Evolutionary conservation across 306 rosid species (phyloP), one percentile per base, ranked within the genome.

Genomic region (Prinsepia uniflora): DNA sequence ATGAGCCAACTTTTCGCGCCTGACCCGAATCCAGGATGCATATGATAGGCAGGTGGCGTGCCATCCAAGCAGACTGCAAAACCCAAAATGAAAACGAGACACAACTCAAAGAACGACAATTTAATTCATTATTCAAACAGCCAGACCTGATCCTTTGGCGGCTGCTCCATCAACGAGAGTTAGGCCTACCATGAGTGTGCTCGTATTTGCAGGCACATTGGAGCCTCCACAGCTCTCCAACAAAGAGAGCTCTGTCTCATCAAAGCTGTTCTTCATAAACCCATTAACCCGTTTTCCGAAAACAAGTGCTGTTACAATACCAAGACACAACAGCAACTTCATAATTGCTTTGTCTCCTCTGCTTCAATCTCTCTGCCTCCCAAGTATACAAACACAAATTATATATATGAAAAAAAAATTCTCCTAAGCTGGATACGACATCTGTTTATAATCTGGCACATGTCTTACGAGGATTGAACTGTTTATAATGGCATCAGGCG

Each of bases 51-150:
- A 2, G 96, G 99, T 81, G 86, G 75, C 56, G 99, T 83, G 75
- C 97, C 99, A 84, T 94, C 99, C 88, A 85, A 80, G 82, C 99
- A 94, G 15, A 89, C 97, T 94, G 83, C 65, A 65, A 86, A 54
- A 64, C 47, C 10, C 64, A 68, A 64, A 39, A 68, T 65, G 75
- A 72, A 61, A 17, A 69, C 63, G 8, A 71, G 69, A 62, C 57
- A 68, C 66, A 50, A 13, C 53, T 39, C 24, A 36, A 65, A 18
- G 30, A 24, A 24, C 2, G 30, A 24, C 30, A 24, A 24, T 24
- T 24, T 24, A 24, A 24, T 24, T 24, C 30, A 24, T 24, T 1
- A 24, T 24, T 24, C 30, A 24, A 24, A 24, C 1, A 24, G 30
- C 42, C 22, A 34, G 14, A 94, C 98, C 97, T 74, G 97, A 96